A percentile compares a stretch with the other conserved stretches of the same genome.
These are phyloP conservation scores for Cryptococcus sp. DNA, from an alignment of 1,284 basidiomycete species.

Conservation along the genomic window DNA sequence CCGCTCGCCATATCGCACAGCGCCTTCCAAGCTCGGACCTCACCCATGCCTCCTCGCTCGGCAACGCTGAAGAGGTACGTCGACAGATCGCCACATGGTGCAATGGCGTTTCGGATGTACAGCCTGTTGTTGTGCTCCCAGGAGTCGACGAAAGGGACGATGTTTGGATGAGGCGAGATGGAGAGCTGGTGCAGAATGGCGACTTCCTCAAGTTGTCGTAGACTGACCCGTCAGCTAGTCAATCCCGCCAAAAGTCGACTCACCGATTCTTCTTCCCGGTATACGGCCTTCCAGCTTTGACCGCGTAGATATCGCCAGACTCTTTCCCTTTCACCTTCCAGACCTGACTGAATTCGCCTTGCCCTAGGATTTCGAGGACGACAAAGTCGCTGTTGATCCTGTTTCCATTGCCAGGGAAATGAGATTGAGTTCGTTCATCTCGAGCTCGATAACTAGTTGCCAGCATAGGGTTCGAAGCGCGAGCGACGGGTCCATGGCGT, in stretches of 20 bases:
- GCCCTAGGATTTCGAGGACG: slow-evolving; percentile 73
- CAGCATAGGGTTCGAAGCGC: slow-evolving; percentile 44
- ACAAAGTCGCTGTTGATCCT: slow-evolving; percentile 53
- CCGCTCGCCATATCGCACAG: slow-evolving; percentile 75
- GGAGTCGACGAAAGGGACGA: slow-evolving; percentile 81
- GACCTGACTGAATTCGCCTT: slow-evolving; percentile 89
- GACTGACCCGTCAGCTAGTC: slow-evolving; percentile 49
- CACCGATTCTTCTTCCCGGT: slow-evolving; percentile 82
- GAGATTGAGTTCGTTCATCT: background rate
- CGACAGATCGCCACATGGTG: slow-evolving; percentile 83
- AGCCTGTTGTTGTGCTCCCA: slow-evolving; percentile 90
- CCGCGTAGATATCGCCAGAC: slow-evolving; percentile 64
- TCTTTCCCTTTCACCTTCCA: slow-evolving; percentile 76
- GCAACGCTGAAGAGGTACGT: slow-evolving; percentile 86
- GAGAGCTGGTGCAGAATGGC: slow-evolving; percentile 77
- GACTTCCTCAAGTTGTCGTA: slow-evolving; percentile 87
- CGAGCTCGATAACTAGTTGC: slow-evolving; percentile 28
- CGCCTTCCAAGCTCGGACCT: slow-evolving; percentile 95
- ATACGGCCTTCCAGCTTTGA: slow-evolving; percentile 91
- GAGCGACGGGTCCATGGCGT: slow-evolving; percentile 27
- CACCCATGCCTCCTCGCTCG: slow-evolving; percentile 73
- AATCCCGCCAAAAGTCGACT: slow-evolving; percentile 23
- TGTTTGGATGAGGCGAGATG: slow-evolving; percentile 58
- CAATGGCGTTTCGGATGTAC: slow-evolving; percentile 88
- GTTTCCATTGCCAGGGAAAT: slow-evolving; percentile 1